Evolutionary conservation across 495 filamentous ascomycete species (phyloP), one percentile per base, ranked within the genome.

Genomic region (Podospora sp.): DNA sequence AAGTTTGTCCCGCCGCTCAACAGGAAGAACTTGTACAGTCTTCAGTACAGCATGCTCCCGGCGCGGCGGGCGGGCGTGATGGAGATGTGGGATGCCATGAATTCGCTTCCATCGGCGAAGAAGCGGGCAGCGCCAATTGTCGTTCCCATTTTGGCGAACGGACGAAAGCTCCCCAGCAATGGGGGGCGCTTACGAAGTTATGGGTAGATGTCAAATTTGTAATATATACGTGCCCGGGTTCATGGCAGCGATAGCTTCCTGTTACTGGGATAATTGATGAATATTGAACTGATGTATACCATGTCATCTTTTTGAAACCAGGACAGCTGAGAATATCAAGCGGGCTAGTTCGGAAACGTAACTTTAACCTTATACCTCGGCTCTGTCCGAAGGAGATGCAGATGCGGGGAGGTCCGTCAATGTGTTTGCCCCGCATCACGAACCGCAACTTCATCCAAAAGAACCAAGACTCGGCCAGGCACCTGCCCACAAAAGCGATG

Each of bases 41-140:
- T 99, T 72, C 95, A 99, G 78, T 99, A 99, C 79, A 95, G 91
- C 80, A 98, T 98, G 96, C 83, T 99, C 33, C 95, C 95, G 6
- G 89, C 91, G 12, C 87, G 83, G 50, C 82, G 95, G 6, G 92
- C 91, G 0, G 87, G 91, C 1, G 89, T 97, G 59, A 77, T 83
- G 67, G 93, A 97, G 74, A 88, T 97, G 68, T 99, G 96, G 96
- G 78, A 85, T 29, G 85, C 89, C 59, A 67, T 84, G 9, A 83
- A 80, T 57, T 81, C 80, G 24, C 78, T 97, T 65, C 92, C 87
- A 1, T 84, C 78, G 14, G 68, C 77, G 8, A 79, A 76, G 71
- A 79, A 75, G 35, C 60, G 74, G 60, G 65, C 72, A 4, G 63
- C 72, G 20, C 71, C 69, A 14, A 50, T 72, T 0, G 49, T 62